Evolutionary conservation across 306 rosid genomes (phyloP), one percentile per base, ranked within the genome.

Genomic region (Prinsepia uniflora): DNA sequence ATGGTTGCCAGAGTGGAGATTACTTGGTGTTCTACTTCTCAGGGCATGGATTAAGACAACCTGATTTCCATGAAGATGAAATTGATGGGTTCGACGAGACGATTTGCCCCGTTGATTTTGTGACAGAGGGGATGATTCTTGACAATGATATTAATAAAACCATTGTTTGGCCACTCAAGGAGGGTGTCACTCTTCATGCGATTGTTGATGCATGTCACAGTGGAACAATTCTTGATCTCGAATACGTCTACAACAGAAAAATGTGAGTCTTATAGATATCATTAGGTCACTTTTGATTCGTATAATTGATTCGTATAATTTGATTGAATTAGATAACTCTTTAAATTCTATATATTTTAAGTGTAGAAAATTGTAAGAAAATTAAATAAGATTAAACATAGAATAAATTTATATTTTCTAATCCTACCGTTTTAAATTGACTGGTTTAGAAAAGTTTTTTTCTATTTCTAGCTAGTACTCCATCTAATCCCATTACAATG

Each of bases 181-280:
- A 68, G 1, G 91, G 85, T 19, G 96, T 88, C 75, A 88, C 53
- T 5, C 93, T 92, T 58, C 96, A 86, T 58, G 92, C 89, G 67
- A 88, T 92, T 6, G 90, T 90, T 17, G 98, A 92, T 79, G 87
- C 98, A 46, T 88, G 96, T 71, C 93, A 90, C 8, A 90, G 96
- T 63, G 96, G 96, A 78, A 90, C 98, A 0, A 78, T 90, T 58
- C 98, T 90, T 61, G 98, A 92, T 78, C 87, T 92, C 1, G 24
- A 68, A 10, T 24, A 79, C 42, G 81, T 84, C 13, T 92, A 86
- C 63, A 53, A 86, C 60, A 72, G 1, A 8, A 42, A 69, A 42
- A 55, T 18, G 96, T 87, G 52, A 77, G 79, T 45, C 22, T n/a
- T 8, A n/a, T n/a, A n/a, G n/a, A 6, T 66, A 11, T 18, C 0